Evolutionary conservation across 2,329 filamentous ascomycete species (phyloP), one percentile per base, ranked within the genome.

Genomic region (Emergomyces africanus): DNA sequence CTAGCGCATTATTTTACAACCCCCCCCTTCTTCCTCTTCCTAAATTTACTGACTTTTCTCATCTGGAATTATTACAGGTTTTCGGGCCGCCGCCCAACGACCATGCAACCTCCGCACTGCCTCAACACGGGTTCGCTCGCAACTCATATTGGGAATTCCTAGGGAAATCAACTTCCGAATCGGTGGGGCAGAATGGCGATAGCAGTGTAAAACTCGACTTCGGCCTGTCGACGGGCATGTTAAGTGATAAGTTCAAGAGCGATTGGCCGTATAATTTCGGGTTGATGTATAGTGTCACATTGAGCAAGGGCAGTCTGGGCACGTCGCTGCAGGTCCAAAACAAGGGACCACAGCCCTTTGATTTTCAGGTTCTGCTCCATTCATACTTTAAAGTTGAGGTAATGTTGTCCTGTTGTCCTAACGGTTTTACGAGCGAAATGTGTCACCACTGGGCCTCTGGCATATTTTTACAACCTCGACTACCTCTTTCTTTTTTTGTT

Each of bases 81-180:
- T 99, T 99, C 71, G 94, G 94, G 35, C 87, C 87, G 46, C 83
- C 87, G 14, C 85, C 88, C 57, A 80, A 85, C 65, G 85, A 91
- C 72, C 83, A 87, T 64, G 81, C 87, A n/a, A 94, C 90, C 33
- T 83, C 83, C 57, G 78, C 83, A 64, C 86, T 99, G 30, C 86
- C 91, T 3, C 91, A 96, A 76, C 94, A 97, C 77, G 94, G 94
- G 65, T 95, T 99, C 74, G 94, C 92, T 44, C 89, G 94, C 66
- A 91, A 83, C 69, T 88, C 86, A 51, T 83, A 83, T 63, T 99
- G 94, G 94, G 91, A 97, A 73, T 96, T 94, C 72, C 81, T 99
- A 57, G 91, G 91, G 69, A 95, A 92, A 76, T 89, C 86, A 6
- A 85, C 82, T n/a, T 83, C 82, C 5, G 86, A 90, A 71, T 81